Evolutionary conservation across 2,329 filamentous ascomycete species (phyloP), one percentile per base, ranked within the genome.

Genomic region (Coniella lustricola): DNA sequence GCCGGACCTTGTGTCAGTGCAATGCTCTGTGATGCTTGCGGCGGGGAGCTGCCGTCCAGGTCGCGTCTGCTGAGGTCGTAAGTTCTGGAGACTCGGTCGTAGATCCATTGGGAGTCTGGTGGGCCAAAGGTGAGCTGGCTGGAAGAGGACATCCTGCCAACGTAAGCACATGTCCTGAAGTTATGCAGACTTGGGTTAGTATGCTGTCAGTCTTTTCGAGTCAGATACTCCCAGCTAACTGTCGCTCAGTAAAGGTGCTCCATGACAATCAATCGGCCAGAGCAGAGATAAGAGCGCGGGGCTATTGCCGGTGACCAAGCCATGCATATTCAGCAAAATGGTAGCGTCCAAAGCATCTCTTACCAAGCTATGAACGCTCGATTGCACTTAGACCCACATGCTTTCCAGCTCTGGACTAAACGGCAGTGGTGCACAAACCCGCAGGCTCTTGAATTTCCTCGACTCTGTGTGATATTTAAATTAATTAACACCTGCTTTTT

Each of bases 41-140:
- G 7, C n/a, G n/a, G n/a, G n/a, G n/a, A n/a, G n/a, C n/a, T n/a
- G n/a, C n/a, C n/a, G n/a, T n/a, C n/a, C n/a, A n/a, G n/a, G n/a
- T n/a, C n/a, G n/a, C n/a, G n/a, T n/a, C n/a, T n/a, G n/a, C n/a
- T 60, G 22, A 64, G 53, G 47, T 64, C 61, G 52, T 65, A 67
- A 12, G 52, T 55, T 41, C 54, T 59, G 18, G 54, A 52, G 3
- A 50, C 46, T 33, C 52, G 56, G 31, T 58, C 43, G 48, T 64
- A 67, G 34, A 48, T 49, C 64, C 65, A 67, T 43, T 60, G 53
- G 46, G 64, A 55, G 17, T 56, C 60, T 10, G 50, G 29, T 2
- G 61, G 61, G 0, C 64, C 65, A 36, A 66, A 60, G 14, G 18
- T 54, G 33, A 65, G 25, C 31, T 32, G 45, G 25, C 37, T 33